Evolutionary conservation across 305 asterid species (phyloP), one percentile per base, ranked within the genome.

Genomic region (Fraxinus velutina): DNA sequence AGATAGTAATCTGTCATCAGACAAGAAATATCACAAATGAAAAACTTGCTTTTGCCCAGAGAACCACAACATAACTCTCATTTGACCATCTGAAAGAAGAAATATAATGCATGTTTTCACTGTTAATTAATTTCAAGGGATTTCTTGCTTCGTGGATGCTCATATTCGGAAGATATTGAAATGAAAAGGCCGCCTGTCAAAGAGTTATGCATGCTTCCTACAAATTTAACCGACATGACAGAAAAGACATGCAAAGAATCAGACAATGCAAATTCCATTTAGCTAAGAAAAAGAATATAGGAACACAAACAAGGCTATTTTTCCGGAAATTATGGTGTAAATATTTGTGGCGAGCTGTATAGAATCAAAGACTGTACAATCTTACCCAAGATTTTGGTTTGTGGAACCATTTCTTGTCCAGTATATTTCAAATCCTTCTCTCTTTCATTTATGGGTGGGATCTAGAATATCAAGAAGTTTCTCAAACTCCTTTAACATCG

Each of bases 1-100:
- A 87, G 84, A 83, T 89, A 29, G 98, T 92, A 68, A 96, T 96
- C 99, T 96, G 88, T 78, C 85, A 86, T 83, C 72, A 82, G 81
- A 83, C 82, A 50, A 83, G 81, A 79, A 79, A 79, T 27, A 79
- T 30, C 70, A 78, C 62, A 15, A 6, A 75, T 32, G 66, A 75
- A 24, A 66, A 34, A 52, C 76, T 71, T 19, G 72, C 32, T 21
- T 52, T 78, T 68, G 39, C 62, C 62, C 57, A 55, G 42, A 83
- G 24, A 50, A 24, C n/a, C 36, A 64, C 73, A 64, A 24, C 33
- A 24, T 22, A 57, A 60, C 66, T 7, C 29, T 2, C 22, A 21
- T 7, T 60, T 60, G 70, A 60, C 70, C 70, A 21, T 60, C 70
- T 21, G 70, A 60, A 60, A 60, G 70, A 60, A 60, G 71, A 60